phyloP scores from a whole-genome alignment of 768 basidiomycete species.

The Kwoniella sp. region DNA sequence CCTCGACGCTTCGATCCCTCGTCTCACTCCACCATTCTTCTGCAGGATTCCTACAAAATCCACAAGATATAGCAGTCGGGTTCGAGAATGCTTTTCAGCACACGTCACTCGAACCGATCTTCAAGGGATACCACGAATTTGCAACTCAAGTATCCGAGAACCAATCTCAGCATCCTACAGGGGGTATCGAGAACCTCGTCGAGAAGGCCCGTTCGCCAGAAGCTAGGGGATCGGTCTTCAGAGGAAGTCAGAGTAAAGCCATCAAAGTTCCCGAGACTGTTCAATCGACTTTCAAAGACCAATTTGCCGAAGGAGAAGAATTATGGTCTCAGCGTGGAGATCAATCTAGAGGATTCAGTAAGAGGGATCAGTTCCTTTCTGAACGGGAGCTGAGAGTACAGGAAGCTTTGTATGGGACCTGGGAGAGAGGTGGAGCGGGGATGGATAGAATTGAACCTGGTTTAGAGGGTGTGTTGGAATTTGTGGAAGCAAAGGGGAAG shows the following conservation, averaged over 20 bases:
- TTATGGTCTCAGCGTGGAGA: constrained; percentile 17
- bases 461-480: constrained; percentile 47
- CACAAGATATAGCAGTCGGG: constrained; percentile 23
- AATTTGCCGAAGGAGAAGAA: background rate
- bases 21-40: constrained; percentile 50
- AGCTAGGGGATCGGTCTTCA: constrained; percentile 3
- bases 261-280: constrained; percentile 1
- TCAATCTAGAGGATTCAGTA: background rate
- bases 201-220: constrained; percentile 4
- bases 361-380: constrained; percentile 13
- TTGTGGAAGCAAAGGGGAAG: constrained; percentile 34
- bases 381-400: constrained; percentile 40
- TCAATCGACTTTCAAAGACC: constrained; percentile 12
- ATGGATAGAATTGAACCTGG: constrained; percentile 27
- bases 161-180: constrained; percentile 16
- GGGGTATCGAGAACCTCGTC: constrained; percentile 22
- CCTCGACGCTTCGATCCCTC: constrained; percentile 37
- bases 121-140: constrained; percentile 17
- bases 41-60: constrained; percentile 43
- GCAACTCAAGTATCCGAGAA: background rate
- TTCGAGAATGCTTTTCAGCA: constrained; percentile 39
- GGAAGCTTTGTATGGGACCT: constrained; percentile 46
- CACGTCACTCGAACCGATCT: constrained; percentile 16
- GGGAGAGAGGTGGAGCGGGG: constrained; percentile 29
- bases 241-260: background rate